phyloP scores from a whole-genome alignment of 208 protist genomes.

The Leishmania turanica region DNA sequence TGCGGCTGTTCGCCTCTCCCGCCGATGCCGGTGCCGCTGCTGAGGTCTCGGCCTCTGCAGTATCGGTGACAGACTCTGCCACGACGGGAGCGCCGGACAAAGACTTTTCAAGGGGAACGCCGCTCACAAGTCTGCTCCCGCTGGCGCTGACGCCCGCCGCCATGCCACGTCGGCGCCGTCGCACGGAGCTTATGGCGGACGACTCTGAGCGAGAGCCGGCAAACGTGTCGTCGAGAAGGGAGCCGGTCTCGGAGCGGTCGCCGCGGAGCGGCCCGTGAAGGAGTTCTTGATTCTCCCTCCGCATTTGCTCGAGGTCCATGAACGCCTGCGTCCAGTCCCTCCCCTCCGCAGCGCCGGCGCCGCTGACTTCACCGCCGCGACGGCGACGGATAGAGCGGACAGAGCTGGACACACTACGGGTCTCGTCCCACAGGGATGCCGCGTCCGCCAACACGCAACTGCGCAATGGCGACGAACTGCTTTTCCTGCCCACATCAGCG shows the following conservation, averaged over 20 bases:
- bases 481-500: background rate
- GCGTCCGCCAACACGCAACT: background rate
- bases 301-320: constrained; percentile 66
- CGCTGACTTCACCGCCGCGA: constrained; percentile 30
- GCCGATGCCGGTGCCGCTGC: constrained; percentile 9
- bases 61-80: background rate
- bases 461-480: constrained; percentile 5
- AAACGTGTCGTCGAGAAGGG: constrained; percentile 12
- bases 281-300: constrained; percentile 69
- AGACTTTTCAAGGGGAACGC: background rate
- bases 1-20: background rate
- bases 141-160: background rate
- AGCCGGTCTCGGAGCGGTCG: constrained; percentile 1
- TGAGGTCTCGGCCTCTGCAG: background rate
- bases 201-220: constrained; percentile 12
- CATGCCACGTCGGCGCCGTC: constrained; percentile 13
- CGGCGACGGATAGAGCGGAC: constrained; percentile 34
- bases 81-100: background rate
- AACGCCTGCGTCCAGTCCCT: constrained; percentile 48
- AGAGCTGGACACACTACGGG: constrained; percentile 40
- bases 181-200: constrained; percentile 17
- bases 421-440: constrained; percentile 18
- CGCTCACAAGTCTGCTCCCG: background rate
- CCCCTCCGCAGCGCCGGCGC: constrained; percentile 16
- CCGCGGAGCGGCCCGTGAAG: constrained; percentile 34